A percentile compares a stretch with the other conserved stretches of the same genome.
Conservation (phyloP, 768 basidiomycete species). For the Leccinum broughii region DNA sequence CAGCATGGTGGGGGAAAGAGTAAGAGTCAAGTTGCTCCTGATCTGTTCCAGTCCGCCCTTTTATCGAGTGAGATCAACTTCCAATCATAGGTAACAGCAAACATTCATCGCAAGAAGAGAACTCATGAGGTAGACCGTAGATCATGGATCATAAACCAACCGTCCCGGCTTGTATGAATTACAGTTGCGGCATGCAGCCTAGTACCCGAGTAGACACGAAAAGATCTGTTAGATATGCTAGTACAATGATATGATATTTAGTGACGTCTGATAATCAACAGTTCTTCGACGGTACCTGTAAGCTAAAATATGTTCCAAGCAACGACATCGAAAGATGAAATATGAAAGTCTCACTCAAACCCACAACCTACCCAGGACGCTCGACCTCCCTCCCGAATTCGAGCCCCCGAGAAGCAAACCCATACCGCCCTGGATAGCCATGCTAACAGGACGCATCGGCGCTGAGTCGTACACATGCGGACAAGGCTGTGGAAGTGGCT, state of each 20-base stretch:
- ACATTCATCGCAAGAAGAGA: not conserved
- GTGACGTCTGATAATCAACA: not conserved
- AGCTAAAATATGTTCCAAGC: not conserved
- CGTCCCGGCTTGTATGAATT: not conserved
- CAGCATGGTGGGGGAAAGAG: constrained; percentile 55
- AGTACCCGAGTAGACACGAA: not conserved
- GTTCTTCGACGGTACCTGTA: not conserved
- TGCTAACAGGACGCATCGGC: constrained; percentile 73
- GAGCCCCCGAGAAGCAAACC: constrained; percentile 55
- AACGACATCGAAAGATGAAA: not conserved
- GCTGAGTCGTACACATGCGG: constrained; percentile 79
- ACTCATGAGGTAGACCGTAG: not conserved
- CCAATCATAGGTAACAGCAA: not conserved
- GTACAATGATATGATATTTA: not conserved
- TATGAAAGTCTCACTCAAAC: constrained; percentile 10
- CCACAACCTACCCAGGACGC: constrained; percentile 68
- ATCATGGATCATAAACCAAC: not conserved
- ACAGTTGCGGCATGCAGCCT: not conserved
- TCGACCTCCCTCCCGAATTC: constrained; percentile 40
- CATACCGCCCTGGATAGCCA: constrained; percentile 73
- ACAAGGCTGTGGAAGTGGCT: constrained; percentile 65
- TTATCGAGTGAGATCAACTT: not conserved
- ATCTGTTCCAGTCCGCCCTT: not conserved
- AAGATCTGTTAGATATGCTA: not conserved
- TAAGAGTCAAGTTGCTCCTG: not conserved